These are phyloP conservation scores for Vanrija pseudolonga DNA, from an alignment of 1,284 basidiomycete genomes.

Conservation along the genomic window DNA sequence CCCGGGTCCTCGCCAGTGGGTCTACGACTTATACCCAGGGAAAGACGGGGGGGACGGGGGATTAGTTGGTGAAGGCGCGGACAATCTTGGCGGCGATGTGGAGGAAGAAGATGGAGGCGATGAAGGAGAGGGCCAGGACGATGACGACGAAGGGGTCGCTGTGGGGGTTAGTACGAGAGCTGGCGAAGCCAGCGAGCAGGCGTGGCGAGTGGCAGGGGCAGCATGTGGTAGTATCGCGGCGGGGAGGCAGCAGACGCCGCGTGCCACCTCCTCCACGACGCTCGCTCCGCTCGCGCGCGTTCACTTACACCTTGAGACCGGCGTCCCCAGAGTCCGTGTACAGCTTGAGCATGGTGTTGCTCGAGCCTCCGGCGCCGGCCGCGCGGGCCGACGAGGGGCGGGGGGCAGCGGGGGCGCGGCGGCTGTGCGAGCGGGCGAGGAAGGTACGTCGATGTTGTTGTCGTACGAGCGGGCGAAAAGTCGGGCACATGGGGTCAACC, in stretches of 20 bases:
- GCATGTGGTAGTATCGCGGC: not conserved
- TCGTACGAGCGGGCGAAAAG: not conserved
- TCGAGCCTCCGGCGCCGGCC: conserved; percentile 92
- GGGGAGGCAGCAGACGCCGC: not conserved
- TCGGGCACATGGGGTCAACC: not conserved
- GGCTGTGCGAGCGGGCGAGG: conserved; percentile 52
- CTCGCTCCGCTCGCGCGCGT: not conserved
- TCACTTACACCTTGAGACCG: conserved; percentile 87
- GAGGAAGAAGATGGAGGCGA: conserved; percentile 97
- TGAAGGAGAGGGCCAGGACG: conserved; percentile 94
- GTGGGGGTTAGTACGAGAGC: conserved; percentile 13
- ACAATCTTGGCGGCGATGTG: conserved; percentile 96
- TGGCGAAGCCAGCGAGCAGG: too few species aligned
- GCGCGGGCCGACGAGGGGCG: conserved; percentile 85
- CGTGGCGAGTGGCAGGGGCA: too few species aligned
- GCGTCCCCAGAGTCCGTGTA: conserved; percentile 95
- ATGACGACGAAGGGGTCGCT: conserved; percentile 98
- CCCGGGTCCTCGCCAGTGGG: not conserved
- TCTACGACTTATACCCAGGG: not conserved
- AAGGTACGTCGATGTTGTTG: not conserved
- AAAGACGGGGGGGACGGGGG: not conserved
- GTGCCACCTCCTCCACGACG: too few species aligned
- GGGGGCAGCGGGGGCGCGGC: conserved; percentile 70
- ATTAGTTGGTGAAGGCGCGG: conserved; percentile 78
- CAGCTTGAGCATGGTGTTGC: conserved; percentile 95